Evolutionary conservation across 495 filamentous ascomycete species (phyloP).

Genomic region (Talaromyces proteolyticus): DNA sequence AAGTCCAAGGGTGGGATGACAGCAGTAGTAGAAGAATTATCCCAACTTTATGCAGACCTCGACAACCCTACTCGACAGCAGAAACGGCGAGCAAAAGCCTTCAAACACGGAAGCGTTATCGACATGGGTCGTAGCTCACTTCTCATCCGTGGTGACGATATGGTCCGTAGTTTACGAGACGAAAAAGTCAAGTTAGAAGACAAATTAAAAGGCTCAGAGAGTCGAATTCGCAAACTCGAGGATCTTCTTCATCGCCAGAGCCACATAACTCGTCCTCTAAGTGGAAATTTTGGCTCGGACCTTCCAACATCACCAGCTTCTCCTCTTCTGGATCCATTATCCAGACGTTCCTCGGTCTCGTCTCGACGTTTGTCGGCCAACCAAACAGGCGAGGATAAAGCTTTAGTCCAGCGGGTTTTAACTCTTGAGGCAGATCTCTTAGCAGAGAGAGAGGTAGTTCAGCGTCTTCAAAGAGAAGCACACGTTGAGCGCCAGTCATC

Average conservation of each 20-base stretch:
- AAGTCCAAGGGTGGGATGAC: slow-evolving; percentile 33
- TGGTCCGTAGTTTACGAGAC: slow-evolving; percentile 63
- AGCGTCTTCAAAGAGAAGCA: slow-evolving; percentile 54
- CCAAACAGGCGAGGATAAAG: slow-evolving; percentile 59
- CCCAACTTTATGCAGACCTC: slow-evolving; percentile 57
- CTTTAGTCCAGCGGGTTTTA: slow-evolving; percentile 62
- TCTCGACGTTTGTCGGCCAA: slow-evolving; percentile 64
- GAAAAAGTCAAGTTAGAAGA: slow-evolving; percentile 78
- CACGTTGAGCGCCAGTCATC: slow-evolving; percentile 62
- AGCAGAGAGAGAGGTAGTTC: slow-evolving; percentile 54
- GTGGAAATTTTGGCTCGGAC: slow-evolving; percentile 57
- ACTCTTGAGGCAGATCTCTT: slow-evolving; percentile 74
- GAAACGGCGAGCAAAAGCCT: slow-evolving; percentile 75
- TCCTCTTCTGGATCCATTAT: slow-evolving; percentile 49
- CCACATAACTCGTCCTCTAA: slow-evolving; percentile 62
- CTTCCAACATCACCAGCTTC: slow-evolving; percentile 42
- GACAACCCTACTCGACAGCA: slow-evolving; percentile 68
- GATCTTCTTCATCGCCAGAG: slow-evolving; percentile 87
- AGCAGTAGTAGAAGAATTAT: slow-evolving; percentile 51
- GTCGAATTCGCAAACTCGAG: slow-evolving; percentile 85
- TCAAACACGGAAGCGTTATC: slow-evolving; percentile 94
- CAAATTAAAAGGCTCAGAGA: slow-evolving; percentile 80
- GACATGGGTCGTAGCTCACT: slow-evolving; percentile 77
- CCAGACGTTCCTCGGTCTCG: slow-evolving; percentile 57
- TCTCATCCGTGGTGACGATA: slow-evolving; percentile 74